Evolutionary conservation across 108 stramenopile genomes (phyloP).

Genomic region (Asterionellopsis glacialis): DNA sequence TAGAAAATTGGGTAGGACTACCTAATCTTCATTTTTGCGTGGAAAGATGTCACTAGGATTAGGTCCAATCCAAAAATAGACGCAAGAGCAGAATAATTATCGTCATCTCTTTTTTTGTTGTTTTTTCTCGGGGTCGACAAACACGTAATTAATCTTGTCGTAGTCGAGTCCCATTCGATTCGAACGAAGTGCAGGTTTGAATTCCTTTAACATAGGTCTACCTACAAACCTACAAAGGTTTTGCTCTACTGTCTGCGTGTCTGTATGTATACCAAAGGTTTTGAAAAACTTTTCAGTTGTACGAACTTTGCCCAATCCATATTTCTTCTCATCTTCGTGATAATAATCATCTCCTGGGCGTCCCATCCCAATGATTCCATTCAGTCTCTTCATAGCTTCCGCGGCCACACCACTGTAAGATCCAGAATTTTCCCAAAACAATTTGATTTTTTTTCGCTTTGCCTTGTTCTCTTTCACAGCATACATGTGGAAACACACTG

Average conservation of each 20-base stretch:
- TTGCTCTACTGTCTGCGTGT: constrained; percentile 62
- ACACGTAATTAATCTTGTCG: constrained; percentile 44
- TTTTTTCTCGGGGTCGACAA: constrained; percentile 26
- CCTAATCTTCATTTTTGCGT: too few relatives aligned
- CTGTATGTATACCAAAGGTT: constrained; percentile 77
- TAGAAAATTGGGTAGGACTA: too few relatives aligned
- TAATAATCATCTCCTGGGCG: constrained; percentile 38
- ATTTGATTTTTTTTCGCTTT: constrained; percentile 52
- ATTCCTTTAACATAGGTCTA: constrained; percentile 64
- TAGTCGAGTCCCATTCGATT: constrained; percentile 84
- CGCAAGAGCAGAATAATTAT: too few relatives aligned
- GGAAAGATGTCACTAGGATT: too few relatives aligned
- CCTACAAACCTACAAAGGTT: constrained; percentile 88
- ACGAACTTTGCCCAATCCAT: constrained; percentile 74
- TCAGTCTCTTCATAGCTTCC: constrained; percentile 74
- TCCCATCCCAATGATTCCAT: constrained; percentile 81
- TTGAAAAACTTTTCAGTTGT: constrained; percentile 70
- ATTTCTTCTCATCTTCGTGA: constrained; percentile 52
- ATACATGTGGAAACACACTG: constrained; percentile 85
- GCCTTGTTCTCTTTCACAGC: constrained; percentile 53
- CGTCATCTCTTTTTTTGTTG: constrained; percentile 2
- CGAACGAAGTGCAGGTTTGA: constrained; percentile 50
- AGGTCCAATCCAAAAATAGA: too few relatives aligned
- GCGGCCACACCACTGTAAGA: constrained; percentile 55
- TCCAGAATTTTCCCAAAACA: constrained; percentile 77